Percentiles rank a stretch among this genome's conserved stretches.
phyloP scores from a whole-genome alignment of 192 early-diverging fungal genomes.

The Chytriomyces hyalinus region DNA sequence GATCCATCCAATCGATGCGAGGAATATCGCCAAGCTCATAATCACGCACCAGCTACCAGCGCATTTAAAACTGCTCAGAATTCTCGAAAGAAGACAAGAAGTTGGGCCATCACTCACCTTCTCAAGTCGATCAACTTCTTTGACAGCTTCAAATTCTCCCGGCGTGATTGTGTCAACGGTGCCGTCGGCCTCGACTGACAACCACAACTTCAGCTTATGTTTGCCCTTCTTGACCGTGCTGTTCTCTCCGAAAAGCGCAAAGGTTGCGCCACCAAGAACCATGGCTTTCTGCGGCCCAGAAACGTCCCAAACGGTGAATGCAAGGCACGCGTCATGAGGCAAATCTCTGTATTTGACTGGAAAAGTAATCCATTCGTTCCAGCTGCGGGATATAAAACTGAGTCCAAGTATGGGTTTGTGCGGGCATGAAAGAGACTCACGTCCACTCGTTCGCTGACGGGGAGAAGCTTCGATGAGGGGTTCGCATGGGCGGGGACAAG shows the following conservation, averaged over 20 bases:
- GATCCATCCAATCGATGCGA: constrained; percentile 90
- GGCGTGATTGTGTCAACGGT: constrained; percentile 58
- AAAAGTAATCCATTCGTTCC: constrained; percentile 93
- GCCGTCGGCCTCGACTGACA: constrained; percentile 70
- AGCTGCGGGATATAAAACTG: constrained; percentile 55
- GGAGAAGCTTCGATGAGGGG: constrained; percentile 67
- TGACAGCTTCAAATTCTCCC: constrained; percentile 56
- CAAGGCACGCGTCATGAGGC: constrained; percentile 70
- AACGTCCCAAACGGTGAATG: constrained; percentile 82
- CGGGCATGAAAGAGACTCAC: neutral
- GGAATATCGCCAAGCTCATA: constrained; percentile 89
- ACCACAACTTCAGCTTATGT: constrained; percentile 78
- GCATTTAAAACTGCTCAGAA: neutral
- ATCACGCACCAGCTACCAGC: constrained; percentile 64
- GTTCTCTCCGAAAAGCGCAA: constrained; percentile 81
- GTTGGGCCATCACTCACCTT: constrained; percentile 57
- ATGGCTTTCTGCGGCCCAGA: constrained; percentile 73
- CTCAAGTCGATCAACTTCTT: constrained; percentile 85
- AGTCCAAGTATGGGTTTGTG: neutral
- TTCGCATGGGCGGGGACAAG: constrained; percentile 67
- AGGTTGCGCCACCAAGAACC: constrained; percentile 77
- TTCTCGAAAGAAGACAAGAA: neutral
- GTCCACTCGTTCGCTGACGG: constrained; percentile 40
- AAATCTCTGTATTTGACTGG: constrained; percentile 89
- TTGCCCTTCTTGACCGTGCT: constrained; percentile 83